Evolutionary conservation across 345 rosid species (phyloP), one percentile per base, ranked within the genome.

Genomic region (Noccaea caerulescens): DNA sequence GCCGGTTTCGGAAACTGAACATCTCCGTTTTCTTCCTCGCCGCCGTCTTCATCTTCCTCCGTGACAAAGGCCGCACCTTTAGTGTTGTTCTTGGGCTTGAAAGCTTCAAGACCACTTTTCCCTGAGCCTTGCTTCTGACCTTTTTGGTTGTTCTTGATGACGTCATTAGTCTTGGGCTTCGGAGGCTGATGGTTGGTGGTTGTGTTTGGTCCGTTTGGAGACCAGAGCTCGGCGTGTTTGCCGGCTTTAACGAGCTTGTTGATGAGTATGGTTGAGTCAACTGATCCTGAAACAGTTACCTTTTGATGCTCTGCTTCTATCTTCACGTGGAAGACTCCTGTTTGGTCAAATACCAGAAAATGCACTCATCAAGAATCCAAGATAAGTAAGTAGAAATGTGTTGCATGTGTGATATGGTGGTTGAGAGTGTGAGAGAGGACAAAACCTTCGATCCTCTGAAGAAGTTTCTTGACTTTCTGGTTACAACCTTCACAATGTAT

Each of bases 401-500:
- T 27, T 68, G 79, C 79, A 76, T 76, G 72, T 36, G 25, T 51
- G 6, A 57, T 20, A 16, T 18, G 42, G 25, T 38, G 37, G 11
- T 11, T 20, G 38, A 34, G 33, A 46, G 25, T 14, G 36, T 25
- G 27, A 25, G 32, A 60, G 62, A 73, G 58, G 23, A 41, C 18
- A 53, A 72, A 60, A 90, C 97, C 97, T 85, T 88, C 97, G 79
- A 85, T 90, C 65, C 86, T 88, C 77, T 85, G 97, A 52, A 90
- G 89, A 37, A 86, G 80, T 77, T 90, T 90, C 86, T 86, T 90
- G 69, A 90, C 97, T 77, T 86, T 86, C 69, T 84, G 84, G 82
- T 82, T 88, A 81, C 97, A 90, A 12, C 97, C 97, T 72, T 86
- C 90, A 64, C 97, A 90, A 41, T 90, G 94, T 8, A 90, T 86